Conservation (phyloP, 257 asterid genomes). For the Gentiana macrophylla region DNA sequence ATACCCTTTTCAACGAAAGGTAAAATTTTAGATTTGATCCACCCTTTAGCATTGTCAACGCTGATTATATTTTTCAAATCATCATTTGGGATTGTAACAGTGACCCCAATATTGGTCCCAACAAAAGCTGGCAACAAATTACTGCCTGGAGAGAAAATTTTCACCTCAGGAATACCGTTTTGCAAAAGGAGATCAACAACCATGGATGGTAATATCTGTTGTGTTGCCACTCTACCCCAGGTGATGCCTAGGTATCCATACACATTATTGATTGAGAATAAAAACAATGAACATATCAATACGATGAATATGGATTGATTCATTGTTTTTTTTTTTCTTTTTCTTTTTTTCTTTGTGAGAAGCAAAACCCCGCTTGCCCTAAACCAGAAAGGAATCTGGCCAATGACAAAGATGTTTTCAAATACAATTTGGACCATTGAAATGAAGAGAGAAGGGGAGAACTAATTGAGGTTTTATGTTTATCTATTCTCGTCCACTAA, state of each 20-base stretch:
- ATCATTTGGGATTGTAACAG: conserved; percentile 1
- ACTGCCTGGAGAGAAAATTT: background rate
- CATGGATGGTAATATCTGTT: conserved; percentile 14
- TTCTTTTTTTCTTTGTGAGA: too few relatives aligned
- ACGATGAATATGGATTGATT: background rate
- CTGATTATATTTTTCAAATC: background rate
- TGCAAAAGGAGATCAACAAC: conserved; percentile 10
- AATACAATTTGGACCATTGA: too few relatives aligned
- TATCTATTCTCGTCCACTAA: too few relatives aligned
- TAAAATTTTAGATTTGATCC: background rate
- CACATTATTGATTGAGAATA: background rate
- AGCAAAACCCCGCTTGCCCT: too few relatives aligned
- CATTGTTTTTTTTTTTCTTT: too few relatives aligned
- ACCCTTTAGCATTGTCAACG: background rate
- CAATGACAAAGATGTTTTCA: too few relatives aligned
- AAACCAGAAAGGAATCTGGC: too few relatives aligned
- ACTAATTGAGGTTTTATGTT: too few relatives aligned
- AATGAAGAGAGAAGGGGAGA: too few relatives aligned
- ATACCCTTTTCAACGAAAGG: background rate
- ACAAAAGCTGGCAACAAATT: conserved; percentile 10
- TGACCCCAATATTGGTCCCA: conserved; percentile 1
- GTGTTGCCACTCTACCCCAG: conserved; percentile 12
- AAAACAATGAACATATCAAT: background rate
- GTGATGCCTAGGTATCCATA: conserved; percentile 1
- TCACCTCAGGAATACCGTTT: conserved; percentile 6